phyloP scores from a whole-genome alignment of 2,329 filamentous ascomycete genomes.

The Aspergillus versicolor region DNA sequence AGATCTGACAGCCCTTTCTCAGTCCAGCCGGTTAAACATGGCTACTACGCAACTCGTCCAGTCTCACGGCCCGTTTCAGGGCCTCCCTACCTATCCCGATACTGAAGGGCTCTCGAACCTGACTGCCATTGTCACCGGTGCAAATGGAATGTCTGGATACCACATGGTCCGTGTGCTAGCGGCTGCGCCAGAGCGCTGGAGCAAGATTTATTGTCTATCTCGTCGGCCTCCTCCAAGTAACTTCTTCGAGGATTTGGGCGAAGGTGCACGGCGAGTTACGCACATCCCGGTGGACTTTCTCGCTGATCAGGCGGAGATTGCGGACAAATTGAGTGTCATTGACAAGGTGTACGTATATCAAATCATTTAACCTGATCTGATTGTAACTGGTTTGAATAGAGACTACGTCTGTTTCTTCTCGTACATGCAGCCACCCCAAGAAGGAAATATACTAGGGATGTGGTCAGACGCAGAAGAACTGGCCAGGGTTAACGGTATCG shows the following conservation, averaged over 20 bases:
- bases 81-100: neutral
- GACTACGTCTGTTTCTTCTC: conserved; percentile 3
- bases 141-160: conserved; percentile 4
- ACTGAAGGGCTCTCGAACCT: neutral
- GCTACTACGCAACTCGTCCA: neutral
- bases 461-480: conserved; percentile 1
- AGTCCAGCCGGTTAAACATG: neutral
- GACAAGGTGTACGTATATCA: neutral
- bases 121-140: neutral
- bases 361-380: too few species aligned
- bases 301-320: neutral
- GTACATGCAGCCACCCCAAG: conserved; percentile 3
- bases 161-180: neutral
- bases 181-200: conserved; percentile 1
- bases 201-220: conserved; percentile 2
- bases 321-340: neutral
- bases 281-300: neutral
- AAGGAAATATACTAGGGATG: neutral
- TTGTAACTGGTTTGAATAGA: neutral
- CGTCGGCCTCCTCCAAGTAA: neutral
- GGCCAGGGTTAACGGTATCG: neutral
- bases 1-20: too few species aligned
- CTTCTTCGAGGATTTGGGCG: neutral
- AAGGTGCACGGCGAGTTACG: neutral
- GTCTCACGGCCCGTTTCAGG: neutral